phyloP scores from a whole-genome alignment of 768 basidiomycete species.

The Mycena rosella region DNA sequence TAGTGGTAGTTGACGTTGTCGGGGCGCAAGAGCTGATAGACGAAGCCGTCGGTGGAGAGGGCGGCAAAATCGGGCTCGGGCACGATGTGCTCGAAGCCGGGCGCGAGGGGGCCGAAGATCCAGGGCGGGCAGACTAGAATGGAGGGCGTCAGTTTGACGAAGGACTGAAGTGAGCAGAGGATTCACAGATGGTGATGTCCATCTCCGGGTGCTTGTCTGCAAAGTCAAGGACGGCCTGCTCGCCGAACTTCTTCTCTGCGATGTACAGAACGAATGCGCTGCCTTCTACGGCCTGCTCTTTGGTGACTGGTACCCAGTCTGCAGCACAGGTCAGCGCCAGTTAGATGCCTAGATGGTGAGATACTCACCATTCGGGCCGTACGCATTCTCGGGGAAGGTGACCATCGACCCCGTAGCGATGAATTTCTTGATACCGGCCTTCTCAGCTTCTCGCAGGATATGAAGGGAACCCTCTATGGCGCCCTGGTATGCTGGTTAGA shows the following conservation, averaged over 20 bases:
- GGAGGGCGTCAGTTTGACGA: too few species aligned
- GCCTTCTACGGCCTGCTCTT: conserved; percentile 29
- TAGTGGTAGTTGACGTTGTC: conserved; percentile 29
- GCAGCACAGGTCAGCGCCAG: neutral
- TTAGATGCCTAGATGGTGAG: neutral
- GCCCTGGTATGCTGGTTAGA: conserved; percentile 28
- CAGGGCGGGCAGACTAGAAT: conserved; percentile 41
- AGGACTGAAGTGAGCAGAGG: too few species aligned
- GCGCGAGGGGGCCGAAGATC: conserved; percentile 44
- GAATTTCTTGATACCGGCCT: conserved; percentile 41
- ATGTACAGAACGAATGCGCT: conserved; percentile 15
- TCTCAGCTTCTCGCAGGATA: conserved; percentile 42
- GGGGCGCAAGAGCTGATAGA: conserved; percentile 32
- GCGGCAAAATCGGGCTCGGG: conserved; percentile 33
- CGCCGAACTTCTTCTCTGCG: conserved; percentile 32
- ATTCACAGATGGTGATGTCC: conserved; percentile 36
- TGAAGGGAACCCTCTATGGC: conserved; percentile 45
- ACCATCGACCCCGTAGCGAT: conserved; percentile 41
- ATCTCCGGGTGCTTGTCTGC: conserved; percentile 35
- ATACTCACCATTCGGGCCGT: conserved; percentile 26
- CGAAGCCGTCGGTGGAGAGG: conserved; percentile 29
- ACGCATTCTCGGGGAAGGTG: conserved; percentile 21
- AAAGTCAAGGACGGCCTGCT: conserved; percentile 32
- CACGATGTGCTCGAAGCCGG: conserved; percentile 36
- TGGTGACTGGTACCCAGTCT: conserved; percentile 33